phyloP scores from a whole-genome alignment of 1,139 yeast genomes.

The Kodamaea alishanica region DNA sequence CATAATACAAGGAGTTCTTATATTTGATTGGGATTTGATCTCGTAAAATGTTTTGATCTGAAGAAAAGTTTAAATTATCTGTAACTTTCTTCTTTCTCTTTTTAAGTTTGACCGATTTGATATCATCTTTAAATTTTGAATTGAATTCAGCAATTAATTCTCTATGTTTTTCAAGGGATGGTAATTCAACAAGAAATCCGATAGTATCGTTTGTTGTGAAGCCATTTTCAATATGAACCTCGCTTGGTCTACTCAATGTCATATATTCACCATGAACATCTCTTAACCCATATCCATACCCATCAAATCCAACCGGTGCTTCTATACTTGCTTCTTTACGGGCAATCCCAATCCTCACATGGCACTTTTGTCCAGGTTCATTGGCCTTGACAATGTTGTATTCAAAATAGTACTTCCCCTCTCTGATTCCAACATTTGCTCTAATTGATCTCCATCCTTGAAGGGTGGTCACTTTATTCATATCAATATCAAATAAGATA shows the following conservation, averaged over 20 bases:
- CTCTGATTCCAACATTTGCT: slow-evolving; percentile 69
- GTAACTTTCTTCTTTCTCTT: slow-evolving; percentile 18
- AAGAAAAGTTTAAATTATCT: slow-evolving; percentile 24
- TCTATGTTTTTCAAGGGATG: slow-evolving; percentile 46
- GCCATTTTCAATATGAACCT: slow-evolving; percentile 40
- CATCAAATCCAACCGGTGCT: slow-evolving; percentile 95
- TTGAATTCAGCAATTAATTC: slow-evolving; percentile 23
- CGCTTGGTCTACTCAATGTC: slow-evolving; percentile 67
- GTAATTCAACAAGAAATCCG: slow-evolving; percentile 75
- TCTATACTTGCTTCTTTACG: slow-evolving; percentile 86
- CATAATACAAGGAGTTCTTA: slow-evolving; percentile 74
- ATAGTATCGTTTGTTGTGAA: slow-evolving; percentile 76
- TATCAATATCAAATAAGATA: slow-evolving; percentile 43
- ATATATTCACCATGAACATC: slow-evolving; percentile 78
- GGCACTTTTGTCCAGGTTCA: slow-evolving; percentile 36
- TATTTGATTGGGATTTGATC: slow-evolving; percentile 89
- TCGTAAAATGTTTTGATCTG: slow-evolving; percentile 46
- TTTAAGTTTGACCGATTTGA: slow-evolving; percentile 12
- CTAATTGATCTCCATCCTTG: slow-evolving; percentile 83
- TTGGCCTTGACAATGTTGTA: slow-evolving; percentile 51
- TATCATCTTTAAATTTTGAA: slow-evolving; percentile 9
- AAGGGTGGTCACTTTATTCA: slow-evolving; percentile 47
- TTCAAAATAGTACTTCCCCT: slow-evolving; percentile 83
- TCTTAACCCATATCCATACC: slow-evolving; percentile 87
- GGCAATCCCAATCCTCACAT: slow-evolving; percentile 79